These are phyloP conservation scores for Lathyrus tuberosus DNA, from an alignment of 306 rosid species.

Conservation along the genomic window DNA sequence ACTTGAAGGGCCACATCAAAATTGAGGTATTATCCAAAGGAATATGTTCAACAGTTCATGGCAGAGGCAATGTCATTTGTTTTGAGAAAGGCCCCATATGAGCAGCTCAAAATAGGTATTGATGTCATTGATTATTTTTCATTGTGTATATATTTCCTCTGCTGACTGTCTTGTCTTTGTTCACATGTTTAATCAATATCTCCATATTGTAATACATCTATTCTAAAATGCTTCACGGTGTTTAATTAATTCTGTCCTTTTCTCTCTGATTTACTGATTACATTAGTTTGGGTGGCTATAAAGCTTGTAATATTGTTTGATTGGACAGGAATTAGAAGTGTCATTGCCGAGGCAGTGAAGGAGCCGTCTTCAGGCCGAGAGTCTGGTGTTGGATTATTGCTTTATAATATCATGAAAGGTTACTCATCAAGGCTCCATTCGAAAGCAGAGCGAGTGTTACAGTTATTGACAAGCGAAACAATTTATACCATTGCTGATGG, in stretches of 20 bases:
- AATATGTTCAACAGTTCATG: slow-evolving; percentile 78
- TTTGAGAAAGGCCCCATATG: slow-evolving; percentile 75
- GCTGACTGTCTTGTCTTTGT: not conserved
- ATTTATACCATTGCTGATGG: slow-evolving; percentile 50
- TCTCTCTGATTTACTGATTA: too few relatives aligned
- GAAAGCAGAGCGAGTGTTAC: slow-evolving; percentile 73
- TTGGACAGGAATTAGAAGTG: slow-evolving; percentile 47
- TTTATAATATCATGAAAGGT: slow-evolving; percentile 70
- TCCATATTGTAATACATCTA: not conserved
- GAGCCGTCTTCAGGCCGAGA: slow-evolving; percentile 59
- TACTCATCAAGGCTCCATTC: slow-evolving; percentile 85
- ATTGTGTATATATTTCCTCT: not conserved
- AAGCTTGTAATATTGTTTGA: not conserved
- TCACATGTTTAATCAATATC: not conserved
- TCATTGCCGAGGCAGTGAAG: slow-evolving; percentile 64
- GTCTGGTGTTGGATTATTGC: slow-evolving; percentile 64
- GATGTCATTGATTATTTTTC: slow-evolving; percentile 23
- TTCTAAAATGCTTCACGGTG: too few relatives aligned
- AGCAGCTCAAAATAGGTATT: slow-evolving; percentile 78
- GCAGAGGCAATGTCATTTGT: slow-evolving; percentile 81
- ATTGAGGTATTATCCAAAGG: slow-evolving; percentile 80
- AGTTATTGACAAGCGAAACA: slow-evolving; percentile 54
- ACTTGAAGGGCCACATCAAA: slow-evolving; percentile 65
- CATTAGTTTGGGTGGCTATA: too few relatives aligned
- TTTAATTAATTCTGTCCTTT: too few relatives aligned